Percentiles rank a stretch among this genome's conserved stretches.
Evolutionary conservation across 495 filamentous ascomycete species (phyloP).

Genomic region (Aspergillus bridgeri): DNA sequence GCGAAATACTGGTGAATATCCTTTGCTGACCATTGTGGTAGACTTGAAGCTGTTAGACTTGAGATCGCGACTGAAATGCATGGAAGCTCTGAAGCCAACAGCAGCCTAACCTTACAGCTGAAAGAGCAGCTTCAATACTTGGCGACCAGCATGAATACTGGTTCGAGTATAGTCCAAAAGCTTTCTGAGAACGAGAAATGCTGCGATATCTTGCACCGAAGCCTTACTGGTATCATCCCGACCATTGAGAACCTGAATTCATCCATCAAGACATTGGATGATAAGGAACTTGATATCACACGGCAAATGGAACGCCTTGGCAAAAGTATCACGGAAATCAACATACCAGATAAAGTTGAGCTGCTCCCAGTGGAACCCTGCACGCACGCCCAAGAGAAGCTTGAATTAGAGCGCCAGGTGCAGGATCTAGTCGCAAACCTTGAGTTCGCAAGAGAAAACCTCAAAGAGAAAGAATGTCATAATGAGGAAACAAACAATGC

Average conservation of each 20-base stretch:
- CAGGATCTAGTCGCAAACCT: slow-evolving; percentile 18
- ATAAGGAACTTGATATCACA: slow-evolving; percentile 19
- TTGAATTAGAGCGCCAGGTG: slow-evolving; percentile 24
- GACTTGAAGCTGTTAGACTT: slow-evolving; percentile 18
- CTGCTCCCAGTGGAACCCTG: not conserved
- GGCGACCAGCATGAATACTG: slow-evolving; percentile 15
- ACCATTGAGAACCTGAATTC: slow-evolving; percentile 15
- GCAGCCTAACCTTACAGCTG: slow-evolving; percentile 10
- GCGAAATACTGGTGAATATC: not conserved
- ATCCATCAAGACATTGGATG: slow-evolving; percentile 15
- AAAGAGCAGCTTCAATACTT: slow-evolving; percentile 22
- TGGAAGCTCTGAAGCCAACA: slow-evolving; percentile 15
- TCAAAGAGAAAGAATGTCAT: slow-evolving; percentile 16
- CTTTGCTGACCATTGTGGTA: slow-evolving; percentile 2
- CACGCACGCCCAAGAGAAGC: slow-evolving; percentile 20
- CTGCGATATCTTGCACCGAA: slow-evolving; percentile 15
- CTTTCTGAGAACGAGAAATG: slow-evolving; percentile 17
- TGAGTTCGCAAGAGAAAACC: slow-evolving; percentile 12
- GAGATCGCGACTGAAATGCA: slow-evolving; percentile 18
- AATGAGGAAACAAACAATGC: slow-evolving; percentile 18
- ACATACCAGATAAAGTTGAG: slow-evolving; percentile 13
- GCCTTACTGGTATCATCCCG: slow-evolving; percentile 19
- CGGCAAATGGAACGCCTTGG: slow-evolving; percentile 21
- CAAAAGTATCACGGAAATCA: slow-evolving; percentile 21
- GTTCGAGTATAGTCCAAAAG: slow-evolving; percentile 24